These are phyloP conservation scores for Zancudomyces culisetae DNA, from an alignment of 371 early-diverging fungal genomes.

Conservation along the genomic window DNA sequence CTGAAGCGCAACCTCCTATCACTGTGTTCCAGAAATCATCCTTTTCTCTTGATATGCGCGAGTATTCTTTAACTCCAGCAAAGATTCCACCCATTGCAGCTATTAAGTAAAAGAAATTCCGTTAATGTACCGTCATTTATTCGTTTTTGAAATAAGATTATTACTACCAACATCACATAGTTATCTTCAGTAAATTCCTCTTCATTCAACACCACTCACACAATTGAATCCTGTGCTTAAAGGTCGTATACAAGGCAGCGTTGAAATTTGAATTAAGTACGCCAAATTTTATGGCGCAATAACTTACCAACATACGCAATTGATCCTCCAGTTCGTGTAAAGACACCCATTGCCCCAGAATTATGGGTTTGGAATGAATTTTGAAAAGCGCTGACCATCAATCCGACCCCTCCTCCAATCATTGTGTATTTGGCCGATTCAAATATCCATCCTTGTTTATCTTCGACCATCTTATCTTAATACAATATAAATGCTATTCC, in stretches of 20 bases:
- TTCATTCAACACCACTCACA: too few relatives aligned
- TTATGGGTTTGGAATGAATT: slow-evolving; percentile 43
- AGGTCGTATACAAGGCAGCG: too few relatives aligned
- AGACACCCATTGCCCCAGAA: slow-evolving; percentile 41
- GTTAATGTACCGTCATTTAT: too few relatives aligned
- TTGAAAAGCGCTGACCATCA: slow-evolving; percentile 49
- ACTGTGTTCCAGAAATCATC: slow-evolving; percentile 50
- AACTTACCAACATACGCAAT: slow-evolving; percentile 48
- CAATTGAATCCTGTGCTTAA: too few relatives aligned
- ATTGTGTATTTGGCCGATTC: slow-evolving; percentile 23
- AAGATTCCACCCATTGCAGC: slow-evolving; percentile 67
- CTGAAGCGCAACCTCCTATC: slow-evolving; percentile 55
- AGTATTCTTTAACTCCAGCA: slow-evolving; percentile 39
- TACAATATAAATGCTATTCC: too few relatives aligned
- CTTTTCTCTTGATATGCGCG: slow-evolving; percentile 36
- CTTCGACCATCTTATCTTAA: too few relatives aligned
- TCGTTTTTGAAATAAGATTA: too few relatives aligned
- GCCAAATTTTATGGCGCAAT: too few relatives aligned
- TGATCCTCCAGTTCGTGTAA: slow-evolving; percentile 46
- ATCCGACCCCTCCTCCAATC: slow-evolving; percentile 39
- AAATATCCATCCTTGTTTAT: slow-evolving; percentile 15
- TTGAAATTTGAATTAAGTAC: too few relatives aligned
- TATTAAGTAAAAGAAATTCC: too few relatives aligned
- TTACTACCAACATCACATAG: too few relatives aligned
- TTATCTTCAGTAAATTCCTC: too few relatives aligned